Percentiles rank a stretch among this genome's conserved stretches.
These are phyloP conservation scores for Penicillium roqueforti DNA, from an alignment of 495 filamentous ascomycete species.

Conservation along the genomic window DNA sequence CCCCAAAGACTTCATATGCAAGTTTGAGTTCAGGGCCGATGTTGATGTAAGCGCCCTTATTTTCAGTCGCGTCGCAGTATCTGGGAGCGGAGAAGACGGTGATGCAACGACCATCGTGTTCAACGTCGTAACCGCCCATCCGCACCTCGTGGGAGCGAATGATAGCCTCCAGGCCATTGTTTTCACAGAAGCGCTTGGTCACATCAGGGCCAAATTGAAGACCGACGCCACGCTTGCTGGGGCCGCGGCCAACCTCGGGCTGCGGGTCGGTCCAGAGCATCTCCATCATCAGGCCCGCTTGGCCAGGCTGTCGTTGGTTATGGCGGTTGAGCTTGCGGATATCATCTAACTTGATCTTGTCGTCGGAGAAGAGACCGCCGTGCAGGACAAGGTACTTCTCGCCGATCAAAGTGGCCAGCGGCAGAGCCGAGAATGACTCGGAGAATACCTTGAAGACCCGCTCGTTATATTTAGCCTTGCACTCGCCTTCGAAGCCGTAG, in stretches of 20 bases:
- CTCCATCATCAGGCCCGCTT: conserved; percentile 98
- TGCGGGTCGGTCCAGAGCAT: conserved; percentile 99
- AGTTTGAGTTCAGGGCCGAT: conserved; percentile 90
- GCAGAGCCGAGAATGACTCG: conserved; percentile 93
- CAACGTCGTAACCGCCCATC: conserved; percentile 96
- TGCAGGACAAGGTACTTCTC: conserved; percentile 90
- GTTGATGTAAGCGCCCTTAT: conserved; percentile 98
- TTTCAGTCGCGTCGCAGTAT: conserved; percentile 97
- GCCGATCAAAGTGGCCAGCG: conserved; percentile 88
- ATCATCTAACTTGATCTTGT: conserved; percentile 87
- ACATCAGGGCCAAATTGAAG: conserved; percentile 96
- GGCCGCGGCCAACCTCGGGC: conserved; percentile 74
- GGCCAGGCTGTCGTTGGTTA: conserved; percentile 91
- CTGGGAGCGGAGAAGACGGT: conserved; percentile 99
- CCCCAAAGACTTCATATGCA: conserved; percentile 86
- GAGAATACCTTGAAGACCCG: conserved; percentile 96
- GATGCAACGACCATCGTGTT: conserved; percentile 94
- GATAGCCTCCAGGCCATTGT: conserved; percentile 88
- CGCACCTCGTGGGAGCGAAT: conserved; percentile 97
- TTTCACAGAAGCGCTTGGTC: conserved; percentile 94
- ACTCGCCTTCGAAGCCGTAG: conserved; percentile 98
- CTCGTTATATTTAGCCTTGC: conserved; percentile 96
- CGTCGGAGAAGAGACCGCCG: conserved; percentile 95
- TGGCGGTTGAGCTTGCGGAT: conserved; percentile 90
- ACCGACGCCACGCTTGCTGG: conserved; percentile 94